phyloP scores from a whole-genome alignment of 1,139 yeast genomes.

The Hyphopichia fennica region DNA sequence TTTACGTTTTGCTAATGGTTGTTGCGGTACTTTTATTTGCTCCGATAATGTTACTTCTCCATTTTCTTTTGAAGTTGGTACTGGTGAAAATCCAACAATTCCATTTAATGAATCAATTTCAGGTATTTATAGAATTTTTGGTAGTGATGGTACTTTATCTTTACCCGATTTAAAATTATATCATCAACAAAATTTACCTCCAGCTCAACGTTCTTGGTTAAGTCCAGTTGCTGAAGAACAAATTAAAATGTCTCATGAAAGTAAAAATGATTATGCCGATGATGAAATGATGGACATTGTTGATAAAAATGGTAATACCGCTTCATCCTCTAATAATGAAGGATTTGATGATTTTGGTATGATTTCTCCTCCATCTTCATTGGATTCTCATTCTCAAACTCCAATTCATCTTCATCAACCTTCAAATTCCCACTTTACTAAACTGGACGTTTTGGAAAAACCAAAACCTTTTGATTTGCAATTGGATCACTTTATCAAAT shows the following conservation, averaged over 20 bases:
- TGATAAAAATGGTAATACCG: neutral
- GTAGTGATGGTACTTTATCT: conserved; percentile 40
- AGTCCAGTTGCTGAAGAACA: conserved; percentile 29
- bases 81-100: conserved; percentile 45
- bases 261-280: neutral
- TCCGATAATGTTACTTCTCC: conserved; percentile 45
- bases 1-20: conserved; percentile 36
- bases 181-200: conserved; percentile 22
- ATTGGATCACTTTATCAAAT: conserved; percentile 37
- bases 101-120: conserved; percentile 32
- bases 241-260: conserved; percentile 18
- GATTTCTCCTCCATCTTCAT: conserved; percentile 3
- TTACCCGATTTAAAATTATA: conserved; percentile 42
- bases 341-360: neutral
- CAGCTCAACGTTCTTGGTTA: conserved; percentile 29
- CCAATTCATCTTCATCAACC: neutral
- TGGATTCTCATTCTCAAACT: conserved; percentile 1
- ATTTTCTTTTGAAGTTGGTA: conserved; percentile 41
- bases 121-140: conserved; percentile 43
- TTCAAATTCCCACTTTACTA: neutral
- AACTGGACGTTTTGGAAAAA: neutral
- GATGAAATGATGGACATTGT: conserved; percentile 8
- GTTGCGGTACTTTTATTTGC: conserved; percentile 43
- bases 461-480: conserved; percentile 38
- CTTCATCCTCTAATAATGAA: neutral